Conservation (phyloP, 192 early-diverging fungal genomes). For the Haplosporangium gracile region DNA sequence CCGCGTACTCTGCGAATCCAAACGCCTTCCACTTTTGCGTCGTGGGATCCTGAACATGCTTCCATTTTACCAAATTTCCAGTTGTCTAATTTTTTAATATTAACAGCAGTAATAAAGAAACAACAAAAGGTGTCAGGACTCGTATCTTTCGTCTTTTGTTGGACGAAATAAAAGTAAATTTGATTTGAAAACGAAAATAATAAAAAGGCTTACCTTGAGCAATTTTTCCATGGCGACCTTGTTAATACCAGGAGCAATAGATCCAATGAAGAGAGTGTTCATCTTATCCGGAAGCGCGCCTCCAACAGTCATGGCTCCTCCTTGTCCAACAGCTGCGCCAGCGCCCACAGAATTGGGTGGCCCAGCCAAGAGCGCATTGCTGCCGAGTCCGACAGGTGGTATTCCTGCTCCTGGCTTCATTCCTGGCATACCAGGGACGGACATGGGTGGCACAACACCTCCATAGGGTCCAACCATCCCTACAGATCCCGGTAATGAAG, state of each 20-base stretch:
- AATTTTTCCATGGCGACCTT: constrained; percentile 77
- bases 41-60: constrained; percentile 74
- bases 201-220: constrained; percentile 62
- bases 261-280: constrained; percentile 78
- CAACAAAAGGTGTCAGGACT: constrained; percentile 12
- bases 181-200: background rate
- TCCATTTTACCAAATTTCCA: constrained; percentile 76
- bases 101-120: background rate
- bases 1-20: constrained; percentile 81
- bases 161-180: background rate
- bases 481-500: constrained; percentile 23
- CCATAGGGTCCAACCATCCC: constrained; percentile 16
- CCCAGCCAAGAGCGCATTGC: background rate
- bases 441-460: constrained; percentile 3
- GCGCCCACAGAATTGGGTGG: background rate
- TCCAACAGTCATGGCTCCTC: constrained; percentile 24
- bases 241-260: constrained; percentile 75
- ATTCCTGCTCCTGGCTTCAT: background rate
- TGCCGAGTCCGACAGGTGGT: too few species aligned
- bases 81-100: constrained; percentile 64
- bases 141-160: too few species aligned
- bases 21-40: constrained; percentile 68
- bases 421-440: background rate
- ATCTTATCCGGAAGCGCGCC: constrained; percentile 67
- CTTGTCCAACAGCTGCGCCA: background rate